Percentiles rank a stretch among this genome's conserved stretches.
phyloP scores from a whole-genome alignment of 2,329 filamentous ascomycete genomes.

The Coccinonectria pachysandricola region DNA sequence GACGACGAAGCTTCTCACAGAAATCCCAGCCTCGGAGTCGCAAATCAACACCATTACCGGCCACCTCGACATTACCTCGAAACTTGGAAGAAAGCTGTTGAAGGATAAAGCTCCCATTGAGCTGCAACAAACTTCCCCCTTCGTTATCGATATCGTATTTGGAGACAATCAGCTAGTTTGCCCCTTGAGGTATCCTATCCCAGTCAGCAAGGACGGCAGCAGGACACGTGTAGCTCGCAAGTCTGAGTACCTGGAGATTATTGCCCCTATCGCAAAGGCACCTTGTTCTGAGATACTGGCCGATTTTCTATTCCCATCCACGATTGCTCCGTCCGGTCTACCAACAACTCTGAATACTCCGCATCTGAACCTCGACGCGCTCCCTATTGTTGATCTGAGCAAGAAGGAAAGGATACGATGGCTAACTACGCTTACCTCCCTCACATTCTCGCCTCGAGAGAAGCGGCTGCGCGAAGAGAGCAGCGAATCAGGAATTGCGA shows the following conservation, averaged over 20 bases:
- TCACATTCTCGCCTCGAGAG: slow-evolving; percentile 33
- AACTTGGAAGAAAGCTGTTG: slow-evolving; percentile 26
- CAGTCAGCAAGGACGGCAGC: slow-evolving; percentile 25
- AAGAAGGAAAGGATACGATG: slow-evolving; percentile 26
- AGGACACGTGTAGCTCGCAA: slow-evolving; percentile 33
- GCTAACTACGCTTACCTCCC: slow-evolving; percentile 28
- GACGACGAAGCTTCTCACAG: slow-evolving; percentile 17
- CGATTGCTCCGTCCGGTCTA: slow-evolving; percentile 14
- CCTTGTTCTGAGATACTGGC: slow-evolving; percentile 14
- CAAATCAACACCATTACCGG: slow-evolving; percentile 28
- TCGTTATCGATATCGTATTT: slow-evolving; percentile 31
- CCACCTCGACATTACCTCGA: slow-evolving; percentile 28
- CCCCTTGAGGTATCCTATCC: slow-evolving; percentile 29
- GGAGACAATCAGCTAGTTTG: slow-evolving; percentile 20
- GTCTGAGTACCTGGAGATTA: slow-evolving; percentile 34
- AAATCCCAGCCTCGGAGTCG: slow-evolving; percentile 19
- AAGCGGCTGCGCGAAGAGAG: slow-evolving; percentile 23
- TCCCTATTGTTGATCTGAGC: slow-evolving; percentile 32
- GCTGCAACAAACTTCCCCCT: slow-evolving; percentile 29
- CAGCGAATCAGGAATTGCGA: slow-evolving; percentile 11
- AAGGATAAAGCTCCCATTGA: slow-evolving; percentile 27
- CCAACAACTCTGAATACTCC: slow-evolving; percentile 30
- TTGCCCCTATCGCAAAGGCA: slow-evolving; percentile 23
- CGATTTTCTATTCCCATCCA: slow-evolving; percentile 28
- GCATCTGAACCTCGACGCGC: slow-evolving; percentile 33